Conservation (phyloP, 176 grass and related monocot species). For the Saccharum spontaneum region DNA sequence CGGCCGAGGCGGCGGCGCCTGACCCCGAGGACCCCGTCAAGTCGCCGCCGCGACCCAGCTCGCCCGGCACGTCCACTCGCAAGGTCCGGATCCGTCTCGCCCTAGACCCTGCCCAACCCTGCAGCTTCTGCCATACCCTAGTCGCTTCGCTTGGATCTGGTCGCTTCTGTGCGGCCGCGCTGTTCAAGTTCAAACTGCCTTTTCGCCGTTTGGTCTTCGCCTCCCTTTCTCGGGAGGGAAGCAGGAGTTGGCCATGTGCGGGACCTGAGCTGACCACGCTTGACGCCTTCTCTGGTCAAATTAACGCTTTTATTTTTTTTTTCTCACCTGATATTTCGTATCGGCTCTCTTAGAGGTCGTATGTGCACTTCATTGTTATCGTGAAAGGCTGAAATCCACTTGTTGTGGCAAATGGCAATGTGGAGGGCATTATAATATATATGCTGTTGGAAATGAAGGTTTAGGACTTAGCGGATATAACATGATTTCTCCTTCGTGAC, state of each 20-base stretch:
- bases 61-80: constrained; percentile 78
- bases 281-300: background rate
- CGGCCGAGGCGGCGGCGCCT: constrained; percentile 38
- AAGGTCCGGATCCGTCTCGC: constrained; percentile 58
- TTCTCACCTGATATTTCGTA: background rate
- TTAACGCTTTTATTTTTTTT: background rate
- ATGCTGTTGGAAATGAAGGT: background rate
- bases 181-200: background rate
- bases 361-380: background rate
- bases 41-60: constrained; percentile 63
- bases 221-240: background rate
- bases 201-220: background rate
- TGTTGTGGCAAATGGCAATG: background rate
- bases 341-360: background rate
- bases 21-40: constrained; percentile 92
- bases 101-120: background rate
- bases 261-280: background rate
- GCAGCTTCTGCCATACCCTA: background rate
- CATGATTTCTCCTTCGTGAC: background rate
- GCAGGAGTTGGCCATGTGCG: background rate
- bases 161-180: background rate
- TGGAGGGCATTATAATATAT: background rate
- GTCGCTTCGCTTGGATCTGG: constrained; percentile 37
- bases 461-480: background rate
- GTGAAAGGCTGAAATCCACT: background rate